These are phyloP conservation scores for Penicillium fuscoglaucum DNA, from an alignment of 2,329 filamentous ascomycete species.

Conservation along the genomic window DNA sequence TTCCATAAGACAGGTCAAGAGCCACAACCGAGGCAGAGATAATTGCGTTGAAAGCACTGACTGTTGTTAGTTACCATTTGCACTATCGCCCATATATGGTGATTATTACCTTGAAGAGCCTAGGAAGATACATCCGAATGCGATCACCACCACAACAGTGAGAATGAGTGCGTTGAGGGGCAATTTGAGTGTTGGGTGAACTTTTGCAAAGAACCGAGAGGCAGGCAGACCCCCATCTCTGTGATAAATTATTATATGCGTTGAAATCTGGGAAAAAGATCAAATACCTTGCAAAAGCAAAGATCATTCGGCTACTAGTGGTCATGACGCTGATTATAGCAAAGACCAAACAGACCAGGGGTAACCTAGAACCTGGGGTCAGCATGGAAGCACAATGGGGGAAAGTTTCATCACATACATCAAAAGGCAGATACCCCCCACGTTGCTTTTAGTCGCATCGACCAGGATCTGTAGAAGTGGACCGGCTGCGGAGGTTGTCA, in stretches of 20 bases:
- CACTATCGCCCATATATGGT: fast-evolving
- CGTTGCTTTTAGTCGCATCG: slow-evolving; percentile 61
- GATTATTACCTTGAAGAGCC: slow-evolving; percentile 52
- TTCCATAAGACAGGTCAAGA: slow-evolving; percentile 70
- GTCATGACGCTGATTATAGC: slow-evolving; percentile 38
- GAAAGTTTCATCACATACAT: slow-evolving; percentile 43
- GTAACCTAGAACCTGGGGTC: slow-evolving; percentile 26
- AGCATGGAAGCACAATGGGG: neutral
- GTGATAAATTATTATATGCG: neutral
- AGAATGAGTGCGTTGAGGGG: slow-evolving; percentile 66
- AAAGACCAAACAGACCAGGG: slow-evolving; percentile 35
- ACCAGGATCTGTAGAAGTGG: slow-evolving; percentile 63
- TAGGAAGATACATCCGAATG: slow-evolving; percentile 69
- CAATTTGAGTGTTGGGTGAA: slow-evolving; percentile 61
- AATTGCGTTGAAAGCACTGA: slow-evolving; percentile 68
- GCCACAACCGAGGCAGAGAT: slow-evolving; percentile 70
- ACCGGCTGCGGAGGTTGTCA: slow-evolving; percentile 57
- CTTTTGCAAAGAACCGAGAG: slow-evolving; percentile 59
- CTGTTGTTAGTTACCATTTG: neutral
- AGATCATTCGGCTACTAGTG: slow-evolving; percentile 39
- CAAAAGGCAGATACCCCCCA: slow-evolving; percentile 62
- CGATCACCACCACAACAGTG: slow-evolving; percentile 60
- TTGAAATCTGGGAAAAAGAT: neutral
- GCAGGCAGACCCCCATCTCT: slow-evolving; percentile 66
- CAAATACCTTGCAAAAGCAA: slow-evolving; percentile 35